phyloP scores from a whole-genome alignment of 2,329 filamentous ascomycete genomes.

The Camptophora hylomeconis region DNA sequence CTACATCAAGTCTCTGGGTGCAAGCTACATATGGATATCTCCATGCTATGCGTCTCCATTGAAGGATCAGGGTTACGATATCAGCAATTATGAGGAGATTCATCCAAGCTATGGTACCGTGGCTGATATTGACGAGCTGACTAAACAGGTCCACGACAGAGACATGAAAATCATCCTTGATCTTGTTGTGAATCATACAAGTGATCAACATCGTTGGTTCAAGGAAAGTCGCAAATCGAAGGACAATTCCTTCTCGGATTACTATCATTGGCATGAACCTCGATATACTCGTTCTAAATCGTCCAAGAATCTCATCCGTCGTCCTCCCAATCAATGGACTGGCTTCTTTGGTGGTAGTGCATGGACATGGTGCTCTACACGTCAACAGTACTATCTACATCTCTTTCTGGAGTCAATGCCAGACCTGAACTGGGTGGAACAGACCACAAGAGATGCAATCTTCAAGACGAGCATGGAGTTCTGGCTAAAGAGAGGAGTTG shows the following conservation, averaged over 20 bases:
- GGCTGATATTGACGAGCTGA: slow-evolving; percentile 48
- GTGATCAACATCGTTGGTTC: slow-evolving; percentile 44
- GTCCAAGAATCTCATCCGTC: too few relatives aligned
- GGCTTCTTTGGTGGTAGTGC: slow-evolving; percentile 38
- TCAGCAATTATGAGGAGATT: slow-evolving; percentile 52
- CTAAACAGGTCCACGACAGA: slow-evolving; percentile 44
- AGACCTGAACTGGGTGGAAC: slow-evolving; percentile 65
- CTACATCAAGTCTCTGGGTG: slow-evolving; percentile 17
- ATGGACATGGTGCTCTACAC: slow-evolving; percentile 51
- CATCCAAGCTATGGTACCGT: slow-evolving; percentile 53
- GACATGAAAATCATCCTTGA: slow-evolving; percentile 61
- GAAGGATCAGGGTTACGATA: slow-evolving; percentile 55
- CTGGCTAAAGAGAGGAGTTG: slow-evolving; percentile 57
- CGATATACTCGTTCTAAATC: too few relatives aligned
- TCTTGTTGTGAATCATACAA: slow-evolving; percentile 65
- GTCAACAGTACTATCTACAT: slow-evolving; percentile 57
- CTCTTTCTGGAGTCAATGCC: slow-evolving; percentile 60
- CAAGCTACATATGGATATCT: slow-evolving; percentile 21
- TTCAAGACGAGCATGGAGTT: slow-evolving; percentile 53
- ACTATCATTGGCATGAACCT: slow-evolving; percentile 55
- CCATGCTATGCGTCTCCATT: slow-evolving; percentile 51
- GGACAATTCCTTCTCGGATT: slow-evolving; percentile 39
- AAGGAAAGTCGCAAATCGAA: slow-evolving; percentile 31
- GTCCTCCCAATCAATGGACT: slow-evolving; percentile 60
- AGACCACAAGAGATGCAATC: slow-evolving; percentile 47